Base-by-base conservation (phyloP, 1,284 basidiomycete genomes). In the Cutaneotrichosporon sp. region DNA sequence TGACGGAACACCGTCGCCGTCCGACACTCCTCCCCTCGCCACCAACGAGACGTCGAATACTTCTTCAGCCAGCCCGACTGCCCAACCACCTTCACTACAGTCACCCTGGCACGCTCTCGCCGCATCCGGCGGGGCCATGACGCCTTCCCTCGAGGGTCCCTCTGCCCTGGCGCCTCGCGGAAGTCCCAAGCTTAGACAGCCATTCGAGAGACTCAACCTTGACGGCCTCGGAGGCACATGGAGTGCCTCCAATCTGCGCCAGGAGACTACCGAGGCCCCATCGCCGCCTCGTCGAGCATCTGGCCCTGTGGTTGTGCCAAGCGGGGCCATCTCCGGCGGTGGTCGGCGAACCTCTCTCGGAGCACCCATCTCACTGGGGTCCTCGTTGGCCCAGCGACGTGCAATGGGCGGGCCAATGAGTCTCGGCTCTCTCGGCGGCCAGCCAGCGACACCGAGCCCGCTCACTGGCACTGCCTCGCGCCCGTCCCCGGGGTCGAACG, bases 21-120 rank as follows among this genome's bases (percentile, higher is more conserved):
- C 54, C 16, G 24, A 45, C 42, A 47, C 42, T 56, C 31, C 42
- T 24, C 29, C 43, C 18, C 18, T 56, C 43, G 43, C 43, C 54
- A 22, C 43, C 45, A 47, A n/a, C 11, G 16, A 43, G 18, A 33
- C 54, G 6, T 29, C 27, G 3, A 7, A 38, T 4, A 29, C 8
- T 5, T 31, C 43, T 11, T 31, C 54, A 16, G 18, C 54, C 18
- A 22, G 31, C 43, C n/a, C 43, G n/a, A 31, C 43, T 3, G 14
- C 43, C 16, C 54, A 46, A 13, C 43, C 27, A 18, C n/a, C 33
- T 16, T 38, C 55, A 3, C 13, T 49, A n/a, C 36, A 58, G 31
- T 76, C 78, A 3, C 80, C 80, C 11, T 81, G 80, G 80, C 69
- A 67, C 13, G 58, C 71, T 8, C 66, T 81, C 1, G 78, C 78